Evolutionary conservation across 192 early-diverging fungal genomes (phyloP), one percentile per base, ranked within the genome.

Genomic region (Diversispora epigaea): DNA sequence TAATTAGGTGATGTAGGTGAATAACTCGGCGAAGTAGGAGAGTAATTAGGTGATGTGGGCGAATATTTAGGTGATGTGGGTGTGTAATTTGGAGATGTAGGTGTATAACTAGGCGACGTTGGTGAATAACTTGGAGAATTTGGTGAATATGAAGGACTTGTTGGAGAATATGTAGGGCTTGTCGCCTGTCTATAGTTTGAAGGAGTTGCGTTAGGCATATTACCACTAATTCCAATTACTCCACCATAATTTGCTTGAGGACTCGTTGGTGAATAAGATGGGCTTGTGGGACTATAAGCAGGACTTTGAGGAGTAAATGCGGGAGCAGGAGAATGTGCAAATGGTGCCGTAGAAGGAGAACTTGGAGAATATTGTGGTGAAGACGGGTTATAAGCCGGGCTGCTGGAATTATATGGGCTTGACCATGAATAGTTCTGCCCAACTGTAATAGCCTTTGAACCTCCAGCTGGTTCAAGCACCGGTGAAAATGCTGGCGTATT

Each of bases 1-100:
- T 96, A 96, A 67, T 67, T 85, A 0, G 93, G 93, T 45, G 83
- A 86, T 25, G 91, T 93, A 3, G 94, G 93, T 60, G 88, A 86
- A 79, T 92, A 92, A n/a, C 75, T 77, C 11, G 93, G 93, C 10
- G 79, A 83, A 3, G 92, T 92, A 6, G 93, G 93, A 11, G 85
- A 86, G 78, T 91, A 93, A 40, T 73, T 76, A 22, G 91, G 91
- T 12, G 87, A 89, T 4, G 91, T 93, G 9, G 93, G 91, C 0
- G 80, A 82, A 78, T 95, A 94, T 15, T 81, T 84, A 32, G 92
- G 92, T 45, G 84, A 85, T 9, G 93, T 92, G 3, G 93, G 93
- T 25, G 88, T 89, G 78, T 92, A 93, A 12, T 73, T 81, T 4
- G 91, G 91, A 4, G 75, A 80, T 49, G 90, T 91, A 2, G 90